Evolutionary conservation across 176 grass and related monocot species (phyloP).

Genomic region (Pontederia paniculata): DNA sequence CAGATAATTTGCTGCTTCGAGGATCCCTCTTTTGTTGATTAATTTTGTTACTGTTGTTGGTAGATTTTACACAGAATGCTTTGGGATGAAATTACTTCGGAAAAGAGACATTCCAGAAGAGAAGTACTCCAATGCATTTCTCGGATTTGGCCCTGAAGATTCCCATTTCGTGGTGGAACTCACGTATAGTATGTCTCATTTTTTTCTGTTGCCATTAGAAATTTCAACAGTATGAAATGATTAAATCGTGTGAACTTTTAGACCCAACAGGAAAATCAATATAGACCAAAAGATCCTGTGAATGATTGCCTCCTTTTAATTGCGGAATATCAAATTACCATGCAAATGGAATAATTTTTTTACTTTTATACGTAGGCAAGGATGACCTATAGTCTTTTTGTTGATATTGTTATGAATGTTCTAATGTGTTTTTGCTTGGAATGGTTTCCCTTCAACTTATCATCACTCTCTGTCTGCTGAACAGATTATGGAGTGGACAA

Average conservation of each 20-base stretch:
- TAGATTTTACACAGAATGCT: slow-evolving; percentile 90
- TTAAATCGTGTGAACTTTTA: background rate
- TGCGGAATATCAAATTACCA: too few relatives aligned
- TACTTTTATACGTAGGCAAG: too few relatives aligned
- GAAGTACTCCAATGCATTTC: slow-evolving; percentile 93
- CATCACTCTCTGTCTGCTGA: slow-evolving; percentile 1
- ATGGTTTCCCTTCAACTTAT: background rate
- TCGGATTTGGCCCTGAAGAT: slow-evolving; percentile 82
- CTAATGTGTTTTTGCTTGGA: too few relatives aligned
- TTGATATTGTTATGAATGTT: too few relatives aligned
- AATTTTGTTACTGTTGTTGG: background rate
- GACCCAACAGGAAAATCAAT: too few relatives aligned
- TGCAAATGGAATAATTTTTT: too few relatives aligned
- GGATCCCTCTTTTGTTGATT: background rate
- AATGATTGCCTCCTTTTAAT: too few relatives aligned
- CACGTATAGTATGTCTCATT: slow-evolving; percentile 64
- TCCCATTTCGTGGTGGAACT: slow-evolving; percentile 83
- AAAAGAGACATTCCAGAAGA: slow-evolving; percentile 89
- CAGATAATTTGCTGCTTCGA: background rate
- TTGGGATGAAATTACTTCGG: slow-evolving; percentile 82
- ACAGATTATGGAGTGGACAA: slow-evolving; percentile 91
- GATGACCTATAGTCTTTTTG: too few relatives aligned
- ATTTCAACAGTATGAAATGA: background rate
- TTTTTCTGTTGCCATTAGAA: background rate
- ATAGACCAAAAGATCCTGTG: too few relatives aligned